Evolutionary conservation across 305 asterid genomes (phyloP), one percentile per base, ranked within the genome.

Genomic region (Solanum hybrid): DNA sequence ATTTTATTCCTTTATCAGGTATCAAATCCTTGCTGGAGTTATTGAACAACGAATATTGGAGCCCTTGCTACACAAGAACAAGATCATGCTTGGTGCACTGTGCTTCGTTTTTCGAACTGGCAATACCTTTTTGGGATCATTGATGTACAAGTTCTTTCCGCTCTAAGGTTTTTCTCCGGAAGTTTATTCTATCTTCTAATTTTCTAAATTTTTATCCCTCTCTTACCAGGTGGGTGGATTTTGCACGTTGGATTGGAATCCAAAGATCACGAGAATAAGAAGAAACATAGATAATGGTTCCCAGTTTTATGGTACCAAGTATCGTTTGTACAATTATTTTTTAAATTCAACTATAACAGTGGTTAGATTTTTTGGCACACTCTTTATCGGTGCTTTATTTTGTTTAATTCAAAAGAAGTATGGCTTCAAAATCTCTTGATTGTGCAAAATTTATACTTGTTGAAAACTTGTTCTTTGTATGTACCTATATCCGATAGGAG

Each of bases 21-120:
- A 97, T 92, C 99, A 97, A 94, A 78, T 97, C 76, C 91, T 97
- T 82, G 99, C 98, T 81, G 99, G 99, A 51, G 94, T 97, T 71
- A 93, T 97, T 27, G 99, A 97, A 82, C 99, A 97, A 81, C 92
- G 99, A 78, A 90, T 96, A 4, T 89, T 97, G 89, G 99, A 97
- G 90, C 99, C 99, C 15, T 88, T 95, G 92, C 95, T 97, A 64
- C 99, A 97, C 91, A 93, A 96, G 24, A 93, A 94, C 45, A 97
- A 97, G 95, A 93, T 97, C 86, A 36, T 93, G 40, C 98, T 97
- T 8, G 90, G 98, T 75, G 98, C 98, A 89, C 26, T 93, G 87
- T 97, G 99, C 92, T 97, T 97, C 79, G 96, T 90, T 85, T 98
- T 96, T 71, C 93, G 99, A 92, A 97, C 99, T 7, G 99, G 99